These are phyloP conservation scores for Ceratocystis cacaofunesta DNA, from an alignment of 2,329 filamentous ascomycete species.

Conservation along the genomic window DNA sequence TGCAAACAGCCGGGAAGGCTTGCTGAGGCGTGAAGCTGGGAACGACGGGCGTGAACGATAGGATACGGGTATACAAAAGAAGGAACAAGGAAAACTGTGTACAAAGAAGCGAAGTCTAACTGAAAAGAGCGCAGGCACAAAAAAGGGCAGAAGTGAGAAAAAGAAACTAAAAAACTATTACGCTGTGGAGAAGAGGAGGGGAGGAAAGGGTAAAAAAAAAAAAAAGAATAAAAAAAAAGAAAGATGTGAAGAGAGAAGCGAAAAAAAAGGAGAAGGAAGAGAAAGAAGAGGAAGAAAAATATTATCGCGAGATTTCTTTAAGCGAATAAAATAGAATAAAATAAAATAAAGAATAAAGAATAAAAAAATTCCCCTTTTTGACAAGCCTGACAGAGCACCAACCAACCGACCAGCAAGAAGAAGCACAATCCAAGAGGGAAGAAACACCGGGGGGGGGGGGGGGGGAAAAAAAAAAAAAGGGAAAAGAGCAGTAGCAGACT, in stretches of 20 bases:
- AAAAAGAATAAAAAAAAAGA: conserved; percentile 1
- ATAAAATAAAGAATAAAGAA: background rate
- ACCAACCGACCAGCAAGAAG: background rate
- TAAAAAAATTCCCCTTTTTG: background rate
- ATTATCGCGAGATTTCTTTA: conserved; percentile 4
- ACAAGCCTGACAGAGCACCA: background rate
- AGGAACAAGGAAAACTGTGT: background rate
- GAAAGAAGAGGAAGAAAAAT: background rate
- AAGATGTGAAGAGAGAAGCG: conserved; percentile 16
- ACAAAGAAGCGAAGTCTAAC: background rate
- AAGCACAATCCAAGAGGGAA: conserved; percentile 15
- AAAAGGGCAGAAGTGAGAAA: background rate
- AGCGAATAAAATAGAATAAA: conserved; percentile 10
- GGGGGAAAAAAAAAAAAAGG: too few relatives aligned
- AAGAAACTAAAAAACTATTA: too few relatives aligned
- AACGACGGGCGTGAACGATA: conserved; percentile 7
- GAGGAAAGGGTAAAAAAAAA: background rate
- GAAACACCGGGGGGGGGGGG: background rate
- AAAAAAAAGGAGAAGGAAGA: conserved; percentile 16
- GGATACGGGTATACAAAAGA: conserved; percentile 20
- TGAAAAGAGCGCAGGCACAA: background rate
- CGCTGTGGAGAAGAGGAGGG: too few relatives aligned
- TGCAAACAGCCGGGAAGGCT: background rate
- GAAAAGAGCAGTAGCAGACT: too few relatives aligned
- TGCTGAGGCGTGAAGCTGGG: background rate